Conservation (phyloP, 164 flowering plant genomes). For the Platanus orientalis region DNA sequence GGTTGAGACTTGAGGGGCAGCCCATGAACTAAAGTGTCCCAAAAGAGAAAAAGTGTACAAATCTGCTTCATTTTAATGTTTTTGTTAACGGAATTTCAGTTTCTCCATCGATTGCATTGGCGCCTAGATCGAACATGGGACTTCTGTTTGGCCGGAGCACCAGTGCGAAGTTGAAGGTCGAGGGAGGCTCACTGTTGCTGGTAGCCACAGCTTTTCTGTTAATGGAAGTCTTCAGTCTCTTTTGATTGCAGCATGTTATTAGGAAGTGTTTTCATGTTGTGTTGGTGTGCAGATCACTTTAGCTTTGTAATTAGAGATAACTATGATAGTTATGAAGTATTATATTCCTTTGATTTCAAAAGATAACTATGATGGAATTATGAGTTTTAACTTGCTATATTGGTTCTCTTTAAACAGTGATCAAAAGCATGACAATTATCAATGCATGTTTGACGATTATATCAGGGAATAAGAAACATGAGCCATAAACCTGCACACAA, state of each 20-base stretch:
- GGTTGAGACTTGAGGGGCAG: no score
- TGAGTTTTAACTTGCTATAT: no score
- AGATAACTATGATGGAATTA: no score
- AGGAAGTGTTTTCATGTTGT: neutral
- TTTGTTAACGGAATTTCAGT: slow-evolving; percentile 11
- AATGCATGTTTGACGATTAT: no score
- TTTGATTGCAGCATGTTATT: neutral
- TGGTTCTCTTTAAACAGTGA: no score
- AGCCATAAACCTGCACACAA: no score
- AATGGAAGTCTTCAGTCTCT: slow-evolving; percentile 1
- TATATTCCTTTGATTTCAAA: no score
- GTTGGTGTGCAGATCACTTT: neutral
- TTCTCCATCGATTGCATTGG: slow-evolving; percentile 10
- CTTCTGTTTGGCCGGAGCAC: neutral
- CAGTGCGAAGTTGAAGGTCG: neutral
- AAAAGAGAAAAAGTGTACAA: neutral
- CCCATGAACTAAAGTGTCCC: no score
- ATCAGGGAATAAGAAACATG: no score
- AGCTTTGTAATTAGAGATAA: neutral
- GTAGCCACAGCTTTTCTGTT: neutral
- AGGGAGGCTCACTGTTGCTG: neutral
- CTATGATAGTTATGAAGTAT: no score
- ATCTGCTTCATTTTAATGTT: slow-evolving; percentile 3
- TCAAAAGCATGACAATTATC: no score
- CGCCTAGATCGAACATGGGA: slow-evolving; percentile 9